These are phyloP conservation scores for Alternaria conjuncta DNA, from an alignment of 2,329 filamentous ascomycete species.

Conservation along the genomic window DNA sequence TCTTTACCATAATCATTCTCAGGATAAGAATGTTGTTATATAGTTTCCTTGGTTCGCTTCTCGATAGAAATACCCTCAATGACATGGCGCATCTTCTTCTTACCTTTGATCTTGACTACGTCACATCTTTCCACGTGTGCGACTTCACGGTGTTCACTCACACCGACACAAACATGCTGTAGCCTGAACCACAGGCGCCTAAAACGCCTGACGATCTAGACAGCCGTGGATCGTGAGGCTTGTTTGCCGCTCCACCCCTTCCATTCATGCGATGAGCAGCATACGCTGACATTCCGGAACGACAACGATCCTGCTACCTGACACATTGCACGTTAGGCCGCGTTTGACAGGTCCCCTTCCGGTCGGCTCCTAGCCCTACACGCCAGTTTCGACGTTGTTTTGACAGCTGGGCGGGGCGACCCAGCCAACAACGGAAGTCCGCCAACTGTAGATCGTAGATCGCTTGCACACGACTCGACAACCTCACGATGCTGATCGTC, in stretches of 20 bases:
- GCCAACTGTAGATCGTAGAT: not conserved
- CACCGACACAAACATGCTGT: not conserved
- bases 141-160: not conserved
- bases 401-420: not conserved
- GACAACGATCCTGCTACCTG: not conserved
- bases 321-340: not conserved
- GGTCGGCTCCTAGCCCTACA: not conserved
- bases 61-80: slow-evolving; percentile 11
- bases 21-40: not conserved
- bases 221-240: not conserved
- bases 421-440: not conserved
- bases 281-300: not conserved
- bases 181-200: not conserved
- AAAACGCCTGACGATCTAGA: not conserved
- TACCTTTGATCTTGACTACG: not conserved
- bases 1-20: not conserved
- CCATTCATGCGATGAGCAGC: not conserved
- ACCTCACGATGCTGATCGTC: not conserved
- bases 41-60: not conserved
- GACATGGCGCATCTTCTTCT: not conserved
- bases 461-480: not conserved
- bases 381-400: not conserved
- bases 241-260: not conserved
- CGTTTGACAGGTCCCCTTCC: not conserved
- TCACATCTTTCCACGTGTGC: not conserved